Evolutionary conservation across 169 alveolate genomes (phyloP).

Genomic region (Eimeria sp.): DNA sequence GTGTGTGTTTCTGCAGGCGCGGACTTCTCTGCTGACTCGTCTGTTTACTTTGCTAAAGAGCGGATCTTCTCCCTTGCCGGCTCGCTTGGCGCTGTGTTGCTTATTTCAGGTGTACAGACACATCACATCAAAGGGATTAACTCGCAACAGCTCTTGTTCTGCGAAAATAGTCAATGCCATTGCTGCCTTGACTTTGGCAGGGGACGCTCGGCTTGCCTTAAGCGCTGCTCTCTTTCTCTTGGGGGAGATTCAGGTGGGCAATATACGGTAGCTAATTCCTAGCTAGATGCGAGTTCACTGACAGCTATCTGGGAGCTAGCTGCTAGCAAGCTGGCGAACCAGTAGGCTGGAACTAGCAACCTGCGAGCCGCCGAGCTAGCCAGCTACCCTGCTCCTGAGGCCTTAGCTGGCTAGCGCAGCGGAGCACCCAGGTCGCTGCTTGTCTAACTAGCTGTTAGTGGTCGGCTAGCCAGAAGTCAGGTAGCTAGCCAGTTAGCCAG

Average conservation of each 20-base stretch:
- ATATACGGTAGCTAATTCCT: background rate
- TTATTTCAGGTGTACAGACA: conserved; percentile 67
- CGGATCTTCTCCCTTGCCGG: conserved; percentile 45
- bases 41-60: conserved; percentile 17
- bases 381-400: background rate
- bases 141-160: background rate
- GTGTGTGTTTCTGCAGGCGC: background rate
- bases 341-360: background rate
- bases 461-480: too few species aligned
- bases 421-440: background rate
- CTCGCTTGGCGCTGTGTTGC: conserved; percentile 74
- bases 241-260: conserved; percentile 70
- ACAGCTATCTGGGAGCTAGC: background rate
- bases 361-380: background rate
- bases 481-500: background rate
- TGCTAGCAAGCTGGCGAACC: background rate
- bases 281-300: background rate
- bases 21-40: background rate
- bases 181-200: conserved; percentile 61
- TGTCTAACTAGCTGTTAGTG: background rate
- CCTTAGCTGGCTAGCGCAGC: background rate
- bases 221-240: conserved; percentile 75
- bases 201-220: conserved; percentile 54
- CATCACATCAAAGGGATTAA: background rate
- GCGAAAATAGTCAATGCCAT: conserved; percentile 63